A percentile compares a stretch with the other conserved stretches of the same genome.
Evolutionary conservation across 1,139 yeast species (phyloP).

Genomic region (Zygoascus meyerae): DNA sequence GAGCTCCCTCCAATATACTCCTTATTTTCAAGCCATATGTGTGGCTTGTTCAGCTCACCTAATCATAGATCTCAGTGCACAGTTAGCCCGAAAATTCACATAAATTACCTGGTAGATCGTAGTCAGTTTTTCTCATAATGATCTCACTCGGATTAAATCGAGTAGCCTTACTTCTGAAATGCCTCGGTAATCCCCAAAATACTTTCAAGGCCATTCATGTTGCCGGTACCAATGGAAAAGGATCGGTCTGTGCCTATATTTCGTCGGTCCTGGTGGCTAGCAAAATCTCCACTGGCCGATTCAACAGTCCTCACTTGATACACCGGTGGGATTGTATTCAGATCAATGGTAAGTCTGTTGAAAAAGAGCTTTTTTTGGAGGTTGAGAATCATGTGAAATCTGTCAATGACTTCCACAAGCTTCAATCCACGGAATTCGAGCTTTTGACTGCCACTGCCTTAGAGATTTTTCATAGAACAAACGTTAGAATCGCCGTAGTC

Average conservation of each 20-base stretch:
- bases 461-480: slow-evolving; percentile 54
- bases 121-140: slow-evolving; percentile 16
- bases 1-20: too few species aligned
- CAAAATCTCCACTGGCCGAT: slow-evolving; percentile 56
- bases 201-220: slow-evolving; percentile 63
- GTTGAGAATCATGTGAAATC: slow-evolving; percentile 40
- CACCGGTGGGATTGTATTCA: slow-evolving; percentile 69
- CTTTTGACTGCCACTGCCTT: slow-evolving; percentile 77
- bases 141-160: slow-evolving; percentile 66
- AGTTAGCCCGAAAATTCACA: too few species aligned
- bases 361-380: slow-evolving; percentile 40
- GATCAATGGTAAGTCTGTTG: slow-evolving; percentile 55
- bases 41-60: too few species aligned
- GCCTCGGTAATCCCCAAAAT: slow-evolving; percentile 65
- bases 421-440: slow-evolving; percentile 85
- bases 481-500: slow-evolving; percentile 65
- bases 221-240: slow-evolving; percentile 95
- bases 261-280: slow-evolving; percentile 53
- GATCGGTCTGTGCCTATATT: slow-evolving; percentile 78
- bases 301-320: slow-evolving; percentile 81
- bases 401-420: slow-evolving; percentile 20
- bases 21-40: too few species aligned
- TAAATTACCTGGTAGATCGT: too few species aligned
- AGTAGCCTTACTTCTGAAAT: slow-evolving; percentile 47
- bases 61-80: too few species aligned